Evolutionary conservation across 2,329 filamentous ascomycete species (phyloP).

Genomic region (Nakataea oryzae): DNA sequence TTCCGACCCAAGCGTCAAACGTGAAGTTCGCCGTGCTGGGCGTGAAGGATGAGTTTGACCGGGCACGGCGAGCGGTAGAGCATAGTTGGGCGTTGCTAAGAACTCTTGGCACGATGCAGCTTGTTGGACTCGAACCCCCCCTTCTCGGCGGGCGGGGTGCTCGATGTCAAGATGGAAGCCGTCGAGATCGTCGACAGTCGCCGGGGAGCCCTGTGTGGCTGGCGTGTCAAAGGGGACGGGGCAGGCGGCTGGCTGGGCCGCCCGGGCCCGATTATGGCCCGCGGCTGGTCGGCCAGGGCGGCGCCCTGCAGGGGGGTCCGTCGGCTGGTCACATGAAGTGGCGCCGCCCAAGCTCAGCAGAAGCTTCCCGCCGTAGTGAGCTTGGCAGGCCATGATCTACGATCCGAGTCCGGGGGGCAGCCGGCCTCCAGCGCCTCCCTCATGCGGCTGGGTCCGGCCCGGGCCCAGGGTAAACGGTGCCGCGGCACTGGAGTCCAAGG

Average conservation of each 20-base stretch:
- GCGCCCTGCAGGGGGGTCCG: constrained; percentile 22
- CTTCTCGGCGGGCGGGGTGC: constrained; percentile 9
- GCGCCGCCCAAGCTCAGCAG: constrained; percentile 29
- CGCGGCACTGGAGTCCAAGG: constrained; percentile 29
- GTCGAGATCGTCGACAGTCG: constrained; percentile 19
- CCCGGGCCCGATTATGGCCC: constrained; percentile 27
- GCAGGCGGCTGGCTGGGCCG: background rate
- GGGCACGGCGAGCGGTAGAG: constrained; percentile 17
- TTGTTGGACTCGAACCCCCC: too few species aligned
- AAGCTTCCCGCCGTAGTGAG: constrained; percentile 25
- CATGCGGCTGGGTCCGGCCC: constrained; percentile 20
- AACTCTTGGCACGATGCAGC: constrained; percentile 20
- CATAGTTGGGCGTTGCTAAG: constrained; percentile 35
- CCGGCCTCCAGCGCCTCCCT: constrained; percentile 13
- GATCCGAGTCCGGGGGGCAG: constrained; percentile 20
- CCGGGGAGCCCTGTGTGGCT: constrained; percentile 25
- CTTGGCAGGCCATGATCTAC: constrained; percentile 27
- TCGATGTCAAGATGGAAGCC: constrained; percentile 34
- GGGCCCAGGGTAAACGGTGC: constrained; percentile 17
- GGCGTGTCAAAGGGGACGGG: background rate
- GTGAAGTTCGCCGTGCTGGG: constrained; percentile 23
- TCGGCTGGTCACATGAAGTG: constrained; percentile 22
- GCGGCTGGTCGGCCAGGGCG: constrained; percentile 24
- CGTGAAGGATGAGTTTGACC: constrained; percentile 18
- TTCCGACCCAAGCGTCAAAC: constrained; percentile 28